Percentiles rank a stretch among this genome's conserved stretches.
These are phyloP conservation scores for Eremochloa ophiuroides DNA, from an alignment of 176 grass and related monocot genomes.

Conservation along the genomic window DNA sequence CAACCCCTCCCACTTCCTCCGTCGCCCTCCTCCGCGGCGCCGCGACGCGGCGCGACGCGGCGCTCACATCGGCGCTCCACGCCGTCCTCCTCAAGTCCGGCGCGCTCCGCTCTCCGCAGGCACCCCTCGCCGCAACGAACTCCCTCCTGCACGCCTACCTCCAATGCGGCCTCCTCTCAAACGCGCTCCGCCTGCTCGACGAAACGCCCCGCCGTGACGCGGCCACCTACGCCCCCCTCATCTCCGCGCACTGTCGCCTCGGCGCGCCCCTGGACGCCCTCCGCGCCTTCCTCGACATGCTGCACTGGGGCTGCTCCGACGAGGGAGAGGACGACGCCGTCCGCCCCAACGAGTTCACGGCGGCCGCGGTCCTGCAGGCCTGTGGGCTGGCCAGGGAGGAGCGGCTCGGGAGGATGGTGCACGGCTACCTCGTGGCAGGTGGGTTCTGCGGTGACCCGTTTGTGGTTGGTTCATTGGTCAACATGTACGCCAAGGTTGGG, in stretches of 20 bases:
- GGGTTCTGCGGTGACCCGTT: conserved; percentile 49
- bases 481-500: conserved; percentile 64
- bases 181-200: conserved; percentile 54
- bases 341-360: conserved; percentile 66
- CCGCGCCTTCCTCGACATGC: conserved; percentile 49
- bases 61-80: conserved; percentile 35
- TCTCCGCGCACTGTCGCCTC: conserved; percentile 46
- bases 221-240: conserved; percentile 52
- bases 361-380: conserved; percentile 47
- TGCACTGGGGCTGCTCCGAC: neutral
- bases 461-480: conserved; percentile 55
- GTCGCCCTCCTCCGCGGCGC: conserved; percentile 39
- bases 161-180: conserved; percentile 38
- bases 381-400: conserved; percentile 47
- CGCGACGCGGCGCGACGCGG: neutral
- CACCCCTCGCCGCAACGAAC: conserved; percentile 18
- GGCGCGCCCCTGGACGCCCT: conserved; percentile 42
- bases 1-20: neutral
- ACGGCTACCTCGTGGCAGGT: conserved; percentile 50
- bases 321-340: neutral
- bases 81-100: conserved; percentile 43
- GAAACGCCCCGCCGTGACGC: conserved; percentile 58
- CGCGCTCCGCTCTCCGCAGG: conserved; percentile 14
- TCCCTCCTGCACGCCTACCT: conserved; percentile 42
- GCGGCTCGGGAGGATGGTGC: conserved; percentile 48